Evolutionary conservation across 2,329 filamentous ascomycete species (phyloP), one percentile per base, ranked within the genome.

Genomic region (Coleophoma eucalyptorum): DNA sequence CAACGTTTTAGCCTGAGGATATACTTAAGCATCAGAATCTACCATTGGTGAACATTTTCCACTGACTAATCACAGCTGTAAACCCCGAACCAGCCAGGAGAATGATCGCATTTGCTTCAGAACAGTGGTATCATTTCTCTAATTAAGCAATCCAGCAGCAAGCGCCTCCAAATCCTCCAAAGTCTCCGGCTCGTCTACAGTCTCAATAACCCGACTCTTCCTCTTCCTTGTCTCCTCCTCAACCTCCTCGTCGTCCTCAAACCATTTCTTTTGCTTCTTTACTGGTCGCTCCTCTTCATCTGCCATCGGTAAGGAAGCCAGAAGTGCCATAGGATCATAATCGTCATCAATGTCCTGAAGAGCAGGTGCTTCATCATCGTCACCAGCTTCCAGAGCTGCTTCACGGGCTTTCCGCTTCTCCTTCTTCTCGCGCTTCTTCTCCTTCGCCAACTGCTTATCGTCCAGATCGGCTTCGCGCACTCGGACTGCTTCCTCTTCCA

Each of bases 371-470:
- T 59, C 60, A 35, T 57, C 65, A 18, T 55, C 61, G 15, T 54
- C 60, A 37, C 69, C 72, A 32, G 66, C 78, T 32, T 67, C 69
- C 63, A 82, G 78, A 58, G 77, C 75, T 42, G 71, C 70, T 67
- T 86, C 84, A 60, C 84, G 73, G 41, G 81, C 82, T 73, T 88
- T 93, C 56, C 80, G 75, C 73, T 86, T 90, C 61, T 87, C 82
- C 56, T 80, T 75, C 73, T 86, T 90, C 61, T 87, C 82, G 53
- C 79, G 77, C 78, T 90, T 94, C 79, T 90, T 92, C 67, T 89
- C 80, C 73, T 86, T 90, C 34, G 83, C 90, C 13, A 87, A 68
- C 58, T 82, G 80, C 74, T 96, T 97, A 71, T 99, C 94, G 55
- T 83, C 81, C 34, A 88, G 69, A 73, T 99, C 94, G 18, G 86